A percentile compares a stretch with the other conserved stretches of the same genome.
phyloP scores from a whole-genome alignment of 257 asterid species.

The Lavandula angustifolia region DNA sequence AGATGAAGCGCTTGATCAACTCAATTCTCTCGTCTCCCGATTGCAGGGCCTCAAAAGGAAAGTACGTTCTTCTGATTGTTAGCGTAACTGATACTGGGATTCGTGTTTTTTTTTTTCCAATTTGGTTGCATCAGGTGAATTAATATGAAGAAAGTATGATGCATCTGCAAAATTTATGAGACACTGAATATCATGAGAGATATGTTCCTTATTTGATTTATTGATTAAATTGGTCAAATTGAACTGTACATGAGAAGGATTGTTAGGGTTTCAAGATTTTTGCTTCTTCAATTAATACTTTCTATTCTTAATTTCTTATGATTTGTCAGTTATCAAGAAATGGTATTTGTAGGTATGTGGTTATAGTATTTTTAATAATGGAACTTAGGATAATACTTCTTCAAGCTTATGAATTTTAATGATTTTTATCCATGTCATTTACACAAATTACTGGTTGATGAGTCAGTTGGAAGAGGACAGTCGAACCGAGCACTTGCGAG shows the following conservation, averaged over 20 bases:
- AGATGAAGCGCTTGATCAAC: slow-evolving; percentile 73
- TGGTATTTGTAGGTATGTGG: neutral
- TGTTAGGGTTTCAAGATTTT: slow-evolving; percentile 10
- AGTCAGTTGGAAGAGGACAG: slow-evolving; percentile 89
- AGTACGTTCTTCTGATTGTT: slow-evolving; percentile 41
- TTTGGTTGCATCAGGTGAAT: slow-evolving; percentile 7
- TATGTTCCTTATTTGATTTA: neutral
- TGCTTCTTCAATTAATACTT: neutral
- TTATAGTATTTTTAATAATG: slow-evolving; percentile 2
- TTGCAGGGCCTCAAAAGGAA: slow-evolving; percentile 95
- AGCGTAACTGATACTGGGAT: slow-evolving; percentile 3
- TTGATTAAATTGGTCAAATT: slow-evolving; percentile 26
- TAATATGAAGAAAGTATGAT: slow-evolving; percentile 10
- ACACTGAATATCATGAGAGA: neutral
- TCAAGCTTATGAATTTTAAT: slow-evolving; percentile 13
- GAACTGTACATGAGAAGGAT: slow-evolving; percentile 2
- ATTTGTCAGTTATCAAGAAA: neutral
- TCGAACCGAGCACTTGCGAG: slow-evolving; percentile 82
- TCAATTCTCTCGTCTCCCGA: slow-evolving; percentile 74
- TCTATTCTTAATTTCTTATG: neutral
- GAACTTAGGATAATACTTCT: slow-evolving; percentile 9
- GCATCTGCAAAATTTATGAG: neutral
- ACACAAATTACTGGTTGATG: slow-evolving; percentile 30
- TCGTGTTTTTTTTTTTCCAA: neutral
- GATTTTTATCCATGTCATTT: neutral